phyloP scores from a whole-genome alignment of 2,329 filamentous ascomycete genomes.

The Phyllosticta citriasiana region DNA sequence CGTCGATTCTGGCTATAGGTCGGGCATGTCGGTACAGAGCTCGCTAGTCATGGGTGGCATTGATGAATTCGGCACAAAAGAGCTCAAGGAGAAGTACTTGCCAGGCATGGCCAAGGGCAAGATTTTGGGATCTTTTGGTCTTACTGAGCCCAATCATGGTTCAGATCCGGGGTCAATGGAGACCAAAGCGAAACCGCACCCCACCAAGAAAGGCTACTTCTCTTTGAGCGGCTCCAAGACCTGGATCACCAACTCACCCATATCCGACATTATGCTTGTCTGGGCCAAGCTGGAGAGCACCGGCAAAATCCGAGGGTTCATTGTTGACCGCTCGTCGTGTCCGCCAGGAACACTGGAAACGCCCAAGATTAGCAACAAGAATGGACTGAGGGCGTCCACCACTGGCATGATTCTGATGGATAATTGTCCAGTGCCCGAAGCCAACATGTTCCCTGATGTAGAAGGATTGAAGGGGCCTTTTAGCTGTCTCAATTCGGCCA shows the following conservation, averaged over 20 bases:
- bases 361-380: constrained; percentile 89
- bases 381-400: constrained; percentile 80
- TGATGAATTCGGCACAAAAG: constrained; percentile 73
- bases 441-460: constrained; percentile 88
- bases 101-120: constrained; percentile 75
- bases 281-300: constrained; percentile 91
- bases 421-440: constrained; percentile 74
- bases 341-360: constrained; percentile 85
- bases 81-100: constrained; percentile 77
- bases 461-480: constrained; percentile 86
- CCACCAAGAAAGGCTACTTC: constrained; percentile 72
- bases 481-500: constrained; percentile 84
- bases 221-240: constrained; percentile 76
- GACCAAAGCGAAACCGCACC: constrained; percentile 72
- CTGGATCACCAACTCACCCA: constrained; percentile 93
- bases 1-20: constrained; percentile 84
- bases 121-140: constrained; percentile 72
- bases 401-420: constrained; percentile 98
- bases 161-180: constrained; percentile 90
- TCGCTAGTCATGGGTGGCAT: constrained; percentile 92
- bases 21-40: constrained; percentile 87
- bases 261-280: constrained; percentile 72
- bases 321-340: constrained; percentile 76
- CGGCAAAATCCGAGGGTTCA: constrained; percentile 87
- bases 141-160: constrained; percentile 89